phyloP scores from a whole-genome alignment of 73 alveolate species.

The Breviolum minutum region DNA sequence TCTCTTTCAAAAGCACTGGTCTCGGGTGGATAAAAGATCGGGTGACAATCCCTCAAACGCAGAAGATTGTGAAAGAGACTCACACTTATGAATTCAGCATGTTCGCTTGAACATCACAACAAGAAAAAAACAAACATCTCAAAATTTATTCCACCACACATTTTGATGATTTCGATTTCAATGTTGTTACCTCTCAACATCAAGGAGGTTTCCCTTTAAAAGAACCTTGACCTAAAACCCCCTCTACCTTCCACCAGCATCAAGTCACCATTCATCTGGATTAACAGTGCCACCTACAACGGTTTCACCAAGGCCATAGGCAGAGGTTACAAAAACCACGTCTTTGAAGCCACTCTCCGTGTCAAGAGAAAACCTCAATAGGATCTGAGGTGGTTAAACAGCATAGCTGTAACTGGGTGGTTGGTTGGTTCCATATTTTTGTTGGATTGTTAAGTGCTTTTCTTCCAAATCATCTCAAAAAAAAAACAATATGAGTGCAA shows the following conservation, averaged over 20 bases:
- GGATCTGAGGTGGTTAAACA: neutral
- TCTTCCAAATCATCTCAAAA: no score
- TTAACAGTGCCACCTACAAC: conserved; percentile 93
- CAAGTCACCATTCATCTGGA: conserved; percentile 93
- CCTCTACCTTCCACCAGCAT: conserved; percentile 33
- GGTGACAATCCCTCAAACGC: no score
- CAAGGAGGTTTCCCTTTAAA: neutral
- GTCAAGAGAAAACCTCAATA: conserved; percentile 50
- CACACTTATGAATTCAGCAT: no score
- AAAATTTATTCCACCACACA: no score
- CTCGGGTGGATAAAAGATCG: no score
- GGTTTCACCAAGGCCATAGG: conserved; percentile 91
- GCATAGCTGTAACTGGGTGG: neutral
- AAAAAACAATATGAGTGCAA: no score
- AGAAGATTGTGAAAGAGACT: no score
- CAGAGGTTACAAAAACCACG: conserved; percentile 83
- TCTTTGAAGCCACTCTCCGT: conserved; percentile 87
- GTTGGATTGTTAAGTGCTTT: neutral
- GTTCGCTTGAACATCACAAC: no score
- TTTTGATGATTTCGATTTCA: no score
- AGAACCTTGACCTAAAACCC: neutral
- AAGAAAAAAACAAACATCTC: no score
- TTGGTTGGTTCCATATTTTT: neutral
- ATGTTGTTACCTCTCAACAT: neutral
- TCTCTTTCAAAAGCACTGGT: no score